Conservation (phyloP, 495 filamentous ascomycete genomes). For the Penicillium simplicissimum region DNA sequence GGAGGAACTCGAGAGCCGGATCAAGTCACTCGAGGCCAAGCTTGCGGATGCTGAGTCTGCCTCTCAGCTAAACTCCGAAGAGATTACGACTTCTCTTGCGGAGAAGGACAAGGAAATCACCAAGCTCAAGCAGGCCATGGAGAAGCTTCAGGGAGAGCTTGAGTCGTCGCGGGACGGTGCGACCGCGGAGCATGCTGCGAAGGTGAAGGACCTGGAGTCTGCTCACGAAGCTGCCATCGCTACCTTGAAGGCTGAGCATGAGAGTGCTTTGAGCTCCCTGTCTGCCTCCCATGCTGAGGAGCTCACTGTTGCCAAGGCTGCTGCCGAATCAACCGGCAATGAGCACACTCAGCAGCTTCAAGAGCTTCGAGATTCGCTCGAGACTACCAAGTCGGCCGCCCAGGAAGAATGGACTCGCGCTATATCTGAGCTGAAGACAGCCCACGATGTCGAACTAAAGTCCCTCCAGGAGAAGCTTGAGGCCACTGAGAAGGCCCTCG, state of each 20-base stretch:
- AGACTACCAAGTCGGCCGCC: conserved; percentile 37
- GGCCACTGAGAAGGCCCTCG: conserved; percentile 36
- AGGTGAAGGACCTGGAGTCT: conserved; percentile 43
- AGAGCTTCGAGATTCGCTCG: conserved; percentile 42
- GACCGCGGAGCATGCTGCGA: conserved; percentile 33
- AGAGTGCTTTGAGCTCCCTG: conserved; percentile 34
- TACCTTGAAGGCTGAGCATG: conserved; percentile 40
- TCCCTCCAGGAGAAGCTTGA: conserved; percentile 37
- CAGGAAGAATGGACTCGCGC: conserved; percentile 32
- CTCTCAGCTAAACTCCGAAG: conserved; percentile 29
- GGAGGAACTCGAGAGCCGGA: conserved; percentile 41
- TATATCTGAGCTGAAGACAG: conserved; percentile 38
- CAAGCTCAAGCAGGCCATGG: conserved; percentile 39
- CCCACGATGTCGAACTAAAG: conserved; percentile 40
- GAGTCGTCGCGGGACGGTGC: conserved; percentile 35
- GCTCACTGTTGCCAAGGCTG: conserved; percentile 36
- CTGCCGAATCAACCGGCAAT: conserved; percentile 34
- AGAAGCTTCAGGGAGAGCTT: conserved; percentile 39
- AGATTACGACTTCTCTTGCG: conserved; percentile 30
- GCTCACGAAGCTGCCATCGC: conserved; percentile 39
- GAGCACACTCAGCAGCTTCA: conserved; percentile 43
- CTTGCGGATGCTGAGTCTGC: conserved; percentile 39
- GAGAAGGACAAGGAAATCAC: conserved; percentile 43
- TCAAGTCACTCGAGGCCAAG: conserved; percentile 41
- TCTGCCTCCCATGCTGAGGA: conserved; percentile 38